Conservation (phyloP, 176 grass and related monocot species). For the Bolboschoenus planiculmis region DNA sequence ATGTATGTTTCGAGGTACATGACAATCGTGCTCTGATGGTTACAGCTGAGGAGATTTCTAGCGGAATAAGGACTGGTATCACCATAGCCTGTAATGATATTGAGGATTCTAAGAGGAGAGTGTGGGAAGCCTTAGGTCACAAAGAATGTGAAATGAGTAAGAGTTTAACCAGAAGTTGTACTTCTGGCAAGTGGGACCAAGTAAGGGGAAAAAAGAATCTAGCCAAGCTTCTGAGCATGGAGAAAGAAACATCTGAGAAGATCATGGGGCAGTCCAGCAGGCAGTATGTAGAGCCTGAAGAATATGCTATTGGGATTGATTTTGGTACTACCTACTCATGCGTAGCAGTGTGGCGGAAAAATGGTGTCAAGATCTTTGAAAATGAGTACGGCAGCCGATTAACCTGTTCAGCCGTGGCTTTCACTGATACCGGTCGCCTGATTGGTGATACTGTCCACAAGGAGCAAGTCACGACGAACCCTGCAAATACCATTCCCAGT, state of each 20-base stretch:
- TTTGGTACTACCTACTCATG: conserved; percentile 8
- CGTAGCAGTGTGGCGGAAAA: not conserved
- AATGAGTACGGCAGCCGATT: conserved; percentile 8
- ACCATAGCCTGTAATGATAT: not conserved
- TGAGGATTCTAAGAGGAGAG: not conserved
- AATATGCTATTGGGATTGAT: conserved; percentile 17
- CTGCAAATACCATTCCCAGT: not conserved
- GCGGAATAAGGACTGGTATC: not conserved
- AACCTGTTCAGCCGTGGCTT: not conserved
- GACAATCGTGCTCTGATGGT: not conserved
- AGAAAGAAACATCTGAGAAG: not conserved
- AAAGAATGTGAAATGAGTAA: not conserved
- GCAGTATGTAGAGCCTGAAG: not conserved
- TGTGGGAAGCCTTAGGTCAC: not conserved
- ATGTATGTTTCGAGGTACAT: not conserved
- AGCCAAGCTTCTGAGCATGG: not conserved
- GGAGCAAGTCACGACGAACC: conserved; percentile 5
- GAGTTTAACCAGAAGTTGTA: not conserved
- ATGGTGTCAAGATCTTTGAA: conserved; percentile 2
- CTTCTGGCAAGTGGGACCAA: not conserved
- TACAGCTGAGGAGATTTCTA: not conserved
- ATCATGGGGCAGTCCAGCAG: not conserved
- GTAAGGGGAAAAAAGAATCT: not conserved
- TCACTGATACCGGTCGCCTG: not conserved
- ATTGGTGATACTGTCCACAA: conserved; percentile 17